Evolutionary conservation across 768 basidiomycete genomes (phyloP).

Genomic region (Tephrocybe rancida): DNA sequence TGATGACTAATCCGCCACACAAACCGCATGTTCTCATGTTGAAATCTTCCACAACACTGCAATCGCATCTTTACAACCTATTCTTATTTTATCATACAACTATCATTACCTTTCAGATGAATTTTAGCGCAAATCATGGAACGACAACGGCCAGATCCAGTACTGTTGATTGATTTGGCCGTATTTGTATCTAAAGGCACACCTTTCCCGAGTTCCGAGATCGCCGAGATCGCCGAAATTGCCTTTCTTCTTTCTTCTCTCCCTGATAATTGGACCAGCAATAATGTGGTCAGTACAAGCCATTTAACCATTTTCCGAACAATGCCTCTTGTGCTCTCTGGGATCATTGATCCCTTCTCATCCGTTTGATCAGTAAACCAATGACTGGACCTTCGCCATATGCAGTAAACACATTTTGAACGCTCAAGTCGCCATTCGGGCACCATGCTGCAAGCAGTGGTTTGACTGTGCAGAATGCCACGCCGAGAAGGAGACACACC

Average conservation of each 20-base stretch:
- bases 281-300: constrained; percentile 18
- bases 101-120: neutral
- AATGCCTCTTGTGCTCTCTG: neutral
- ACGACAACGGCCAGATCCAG: neutral
- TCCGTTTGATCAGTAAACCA: constrained; percentile 20
- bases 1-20: constrained; percentile 13
- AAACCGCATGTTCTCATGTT: no score
- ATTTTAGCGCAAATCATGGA: neutral
- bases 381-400: constrained; percentile 21
- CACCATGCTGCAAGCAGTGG: constrained; percentile 98
- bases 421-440: constrained; percentile 93
- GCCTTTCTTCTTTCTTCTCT: neutral
- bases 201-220: constrained; percentile 4
- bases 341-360: constrained; percentile 11
- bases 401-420: constrained; percentile 94
- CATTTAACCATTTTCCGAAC: neutral
- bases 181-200: constrained; percentile 3
- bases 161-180: neutral
- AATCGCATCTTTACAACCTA: neutral
- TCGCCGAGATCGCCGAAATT: constrained; percentile 1
- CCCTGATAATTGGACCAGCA: neutral
- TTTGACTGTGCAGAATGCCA: constrained; percentile 98
- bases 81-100: neutral
- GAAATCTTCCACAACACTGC: neutral
- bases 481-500: constrained; percentile 78